phyloP scores from a whole-genome alignment of 208 protist species.

The Trypanosoma avium region DNA sequence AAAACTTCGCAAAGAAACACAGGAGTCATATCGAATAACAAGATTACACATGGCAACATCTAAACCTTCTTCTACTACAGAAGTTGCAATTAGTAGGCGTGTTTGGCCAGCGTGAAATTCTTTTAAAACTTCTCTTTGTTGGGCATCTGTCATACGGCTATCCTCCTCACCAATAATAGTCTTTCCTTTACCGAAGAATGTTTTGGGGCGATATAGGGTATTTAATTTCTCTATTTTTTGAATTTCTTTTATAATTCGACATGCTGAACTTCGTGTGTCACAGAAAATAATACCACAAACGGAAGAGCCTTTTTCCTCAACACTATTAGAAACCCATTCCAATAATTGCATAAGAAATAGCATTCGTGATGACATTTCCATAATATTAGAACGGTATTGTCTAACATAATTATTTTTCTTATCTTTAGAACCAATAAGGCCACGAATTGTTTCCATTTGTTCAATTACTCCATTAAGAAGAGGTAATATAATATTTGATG shows the following conservation, averaged over 20 bases:
- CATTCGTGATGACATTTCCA: constrained; percentile 20
- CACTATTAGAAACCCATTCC: not conserved
- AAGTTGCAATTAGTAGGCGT: constrained; percentile 73
- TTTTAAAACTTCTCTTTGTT: constrained; percentile 38
- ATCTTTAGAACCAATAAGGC: not conserved
- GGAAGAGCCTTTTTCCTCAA: not conserved
- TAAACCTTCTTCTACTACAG: constrained; percentile 72
- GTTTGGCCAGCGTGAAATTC: constrained; percentile 36
- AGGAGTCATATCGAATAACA: constrained; percentile 53
- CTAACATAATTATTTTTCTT: not conserved
- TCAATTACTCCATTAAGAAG: constrained; percentile 5
- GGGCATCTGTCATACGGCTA: constrained; percentile 41
- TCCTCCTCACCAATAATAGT: constrained; percentile 1
- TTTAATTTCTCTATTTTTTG: not conserved
- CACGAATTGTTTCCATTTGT: not conserved
- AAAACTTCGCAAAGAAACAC: constrained; percentile 38
- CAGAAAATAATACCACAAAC: constrained; percentile 36
- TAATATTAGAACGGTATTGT: too few species aligned
- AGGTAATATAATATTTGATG: constrained; percentile 1
- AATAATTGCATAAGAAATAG: constrained; percentile 25
- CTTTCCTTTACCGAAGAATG: constrained; percentile 43
- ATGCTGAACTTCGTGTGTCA: constrained; percentile 28
- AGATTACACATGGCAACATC: constrained; percentile 66
- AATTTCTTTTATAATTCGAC: constrained; percentile 20
- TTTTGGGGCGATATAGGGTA: constrained; percentile 4